These are phyloP conservation scores for Botrytis porri DNA, from an alignment of 2,329 filamentous ascomycete genomes.

Conservation along the genomic window DNA sequence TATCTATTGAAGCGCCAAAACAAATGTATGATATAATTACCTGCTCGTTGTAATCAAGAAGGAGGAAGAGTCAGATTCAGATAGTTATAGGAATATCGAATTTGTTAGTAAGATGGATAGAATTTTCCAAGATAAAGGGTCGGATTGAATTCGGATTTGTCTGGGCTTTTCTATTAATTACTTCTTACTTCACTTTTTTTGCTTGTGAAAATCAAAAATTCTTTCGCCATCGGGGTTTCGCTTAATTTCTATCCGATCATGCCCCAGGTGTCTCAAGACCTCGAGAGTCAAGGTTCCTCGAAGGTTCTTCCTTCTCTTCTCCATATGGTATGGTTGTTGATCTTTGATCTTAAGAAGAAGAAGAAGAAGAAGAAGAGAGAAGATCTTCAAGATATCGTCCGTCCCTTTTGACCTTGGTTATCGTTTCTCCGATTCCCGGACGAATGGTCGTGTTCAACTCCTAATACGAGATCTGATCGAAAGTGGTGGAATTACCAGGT, in stretches of 20 bases:
- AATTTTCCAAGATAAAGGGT: not conserved
- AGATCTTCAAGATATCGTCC: not conserved
- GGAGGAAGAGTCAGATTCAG: not conserved
- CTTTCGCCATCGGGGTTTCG: constrained; percentile 8
- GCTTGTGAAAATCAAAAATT: constrained; percentile 13
- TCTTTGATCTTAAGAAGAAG: not conserved
- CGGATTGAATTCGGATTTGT: not conserved
- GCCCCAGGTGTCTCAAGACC: not conserved
- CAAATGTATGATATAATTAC: not conserved
- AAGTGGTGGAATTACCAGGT: not conserved
- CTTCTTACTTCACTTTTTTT: not conserved
- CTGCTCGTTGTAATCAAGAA: not conserved
- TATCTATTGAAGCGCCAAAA: not conserved
- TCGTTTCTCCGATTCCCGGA: not conserved
- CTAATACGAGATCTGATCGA: not conserved
- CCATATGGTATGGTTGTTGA: not conserved
- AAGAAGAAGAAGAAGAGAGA: no score
- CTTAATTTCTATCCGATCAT: not conserved
- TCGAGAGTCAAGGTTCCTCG: no score
- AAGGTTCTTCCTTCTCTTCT: not conserved
- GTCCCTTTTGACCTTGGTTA: not conserved
- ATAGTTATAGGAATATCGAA: not conserved
- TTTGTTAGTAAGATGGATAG: not conserved
- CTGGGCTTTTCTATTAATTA: not conserved
- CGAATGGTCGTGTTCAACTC: not conserved